Evolutionary conservation across 73 alveolate genomes (phyloP), one percentile per base, ranked within the genome.

Genomic region (Symbiodinium pilosum): DNA sequence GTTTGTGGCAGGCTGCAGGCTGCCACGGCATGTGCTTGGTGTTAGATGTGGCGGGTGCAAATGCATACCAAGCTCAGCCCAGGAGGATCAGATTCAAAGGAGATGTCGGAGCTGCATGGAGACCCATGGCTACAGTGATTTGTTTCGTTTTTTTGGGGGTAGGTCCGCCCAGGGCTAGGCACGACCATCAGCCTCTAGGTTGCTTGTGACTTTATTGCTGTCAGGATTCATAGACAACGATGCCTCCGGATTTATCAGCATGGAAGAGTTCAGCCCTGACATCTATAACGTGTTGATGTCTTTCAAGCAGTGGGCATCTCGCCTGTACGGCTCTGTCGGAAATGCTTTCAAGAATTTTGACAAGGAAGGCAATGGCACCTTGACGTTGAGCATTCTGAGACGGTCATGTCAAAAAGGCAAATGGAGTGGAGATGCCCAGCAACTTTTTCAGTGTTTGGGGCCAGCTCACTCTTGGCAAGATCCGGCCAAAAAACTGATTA

Each of bases 341-440:
- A 89, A 64, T 41, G 95, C 95, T 73, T 89, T 89, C 95, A 89
- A 89, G 87, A 89, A 89, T 73, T 89, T 89, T n/a, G 95, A 89
- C 86, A 89, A 89, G 32, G 87, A 89, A 64, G 95, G 95, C 30
- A 84, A 89, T n/a, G 95, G 95, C 11, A 81, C 73, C 26, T 42
- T 89, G 52, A 89, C 95, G 7, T 36, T 89, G 95, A 38, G 71
- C 43, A 89, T 89, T 30, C 68, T 89, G 95, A 89, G 95, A 39
- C 83, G 95, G 32, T 81, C 87, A 0, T 89, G 95, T 41, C 95
- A 89, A 28, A 89, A 89, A 68, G 95, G 95, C 11, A 89, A 89
- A 64, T 89, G 95, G 95, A 40, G 87, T 42, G 95, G 95, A 4
- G 95, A 89, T 28, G 86, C 95, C 26, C 95, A 89, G 87, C 16